Evolutionary conservation across 768 basidiomycete genomes (phyloP).

Genomic region (Crepidotus variabilis): DNA sequence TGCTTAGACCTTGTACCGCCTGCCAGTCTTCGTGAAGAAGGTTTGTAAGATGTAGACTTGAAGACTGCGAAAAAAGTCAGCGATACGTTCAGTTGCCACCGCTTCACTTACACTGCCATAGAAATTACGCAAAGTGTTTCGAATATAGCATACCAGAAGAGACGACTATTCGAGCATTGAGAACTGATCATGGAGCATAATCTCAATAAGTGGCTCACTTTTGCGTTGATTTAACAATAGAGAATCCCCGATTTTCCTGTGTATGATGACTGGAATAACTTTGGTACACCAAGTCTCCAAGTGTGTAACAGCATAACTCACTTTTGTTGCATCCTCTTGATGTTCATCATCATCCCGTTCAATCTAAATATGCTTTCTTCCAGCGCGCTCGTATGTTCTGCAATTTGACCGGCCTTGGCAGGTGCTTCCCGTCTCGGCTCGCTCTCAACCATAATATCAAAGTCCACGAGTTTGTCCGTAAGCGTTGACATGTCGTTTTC

Average conservation of each 20-base stretch:
- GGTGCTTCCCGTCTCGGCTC: slow-evolving; percentile 90
- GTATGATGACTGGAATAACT: slow-evolving; percentile 76
- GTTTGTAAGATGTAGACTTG: slow-evolving; percentile 94
- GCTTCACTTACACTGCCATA: slow-evolving; percentile 77
- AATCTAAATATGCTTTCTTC: slow-evolving; percentile 96
- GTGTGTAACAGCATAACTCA: slow-evolving; percentile 37
- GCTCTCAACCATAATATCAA: slow-evolving; percentile 98
- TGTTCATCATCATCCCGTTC: slow-evolving; percentile 80
- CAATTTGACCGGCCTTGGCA: slow-evolving; percentile 81
- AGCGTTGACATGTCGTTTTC: slow-evolving; percentile 96
- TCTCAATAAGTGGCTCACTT: slow-evolving; percentile 42
- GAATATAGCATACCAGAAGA: slow-evolving; percentile 91
- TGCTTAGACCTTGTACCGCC: slow-evolving; percentile 81
- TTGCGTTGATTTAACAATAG: slow-evolving; percentile 86
- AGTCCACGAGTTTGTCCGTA: slow-evolving; percentile 91
- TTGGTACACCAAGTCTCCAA: neutral
- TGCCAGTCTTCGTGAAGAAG: slow-evolving; percentile 93
- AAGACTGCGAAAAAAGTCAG: slow-evolving; percentile 40
- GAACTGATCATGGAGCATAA: neutral
- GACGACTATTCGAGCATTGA: slow-evolving; percentile 45
- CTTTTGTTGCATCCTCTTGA: slow-evolving; percentile 94
- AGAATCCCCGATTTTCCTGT: slow-evolving; percentile 90
- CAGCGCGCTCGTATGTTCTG: slow-evolving; percentile 88
- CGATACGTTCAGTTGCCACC: neutral
- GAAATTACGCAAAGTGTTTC: slow-evolving; percentile 76